Percentiles rank a stretch among this genome's conserved stretches.
These are phyloP conservation scores for Boletus fagicola DNA, from an alignment of 768 basidiomycete genomes.

Conservation along the genomic window DNA sequence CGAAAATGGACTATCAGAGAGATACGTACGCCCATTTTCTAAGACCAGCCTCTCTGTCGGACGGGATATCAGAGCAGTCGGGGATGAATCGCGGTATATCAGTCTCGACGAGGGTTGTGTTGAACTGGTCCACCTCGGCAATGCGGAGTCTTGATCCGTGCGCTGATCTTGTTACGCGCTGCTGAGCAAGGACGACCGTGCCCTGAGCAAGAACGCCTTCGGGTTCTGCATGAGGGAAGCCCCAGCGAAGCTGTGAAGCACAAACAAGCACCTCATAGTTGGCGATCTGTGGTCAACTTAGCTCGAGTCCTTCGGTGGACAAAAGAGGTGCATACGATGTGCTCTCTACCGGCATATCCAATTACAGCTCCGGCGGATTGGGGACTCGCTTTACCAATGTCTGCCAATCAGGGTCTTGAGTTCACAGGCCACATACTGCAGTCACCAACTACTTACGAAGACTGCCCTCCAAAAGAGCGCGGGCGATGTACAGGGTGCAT, in stretches of 20 bases:
- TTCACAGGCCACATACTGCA: neutral
- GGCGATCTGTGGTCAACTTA: conserved; percentile 23
- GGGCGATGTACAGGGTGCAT: conserved; percentile 28
- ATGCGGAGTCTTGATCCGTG: neutral
- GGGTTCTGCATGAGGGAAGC: conserved; percentile 16
- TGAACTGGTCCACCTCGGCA: conserved; percentile 19
- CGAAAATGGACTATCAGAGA: neutral
- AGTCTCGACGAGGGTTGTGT: conserved; percentile 25
- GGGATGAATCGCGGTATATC: conserved; percentile 31
- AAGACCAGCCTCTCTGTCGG: conserved; percentile 23
- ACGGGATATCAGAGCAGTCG: neutral
- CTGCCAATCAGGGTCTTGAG: conserved; percentile 14
- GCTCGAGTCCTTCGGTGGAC: neutral
- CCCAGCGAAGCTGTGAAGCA: conserved; percentile 34
- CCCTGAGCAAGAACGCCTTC: conserved; percentile 22
- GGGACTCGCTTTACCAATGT: conserved; percentile 35
- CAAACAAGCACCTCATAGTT: conserved; percentile 37
- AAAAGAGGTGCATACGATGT: conserved; percentile 22
- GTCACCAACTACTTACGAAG: conserved; percentile 24
- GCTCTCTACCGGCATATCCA: conserved; percentile 35
- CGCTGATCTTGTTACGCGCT: neutral
- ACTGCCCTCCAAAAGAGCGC: conserved; percentile 31
- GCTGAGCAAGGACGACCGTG: conserved; percentile 32
- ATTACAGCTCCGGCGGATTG: conserved; percentile 34
- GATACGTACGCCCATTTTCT: conserved; percentile 29